Conservation (phyloP, 352 stramenopile species). For the Phytophthora idaei region DNA sequence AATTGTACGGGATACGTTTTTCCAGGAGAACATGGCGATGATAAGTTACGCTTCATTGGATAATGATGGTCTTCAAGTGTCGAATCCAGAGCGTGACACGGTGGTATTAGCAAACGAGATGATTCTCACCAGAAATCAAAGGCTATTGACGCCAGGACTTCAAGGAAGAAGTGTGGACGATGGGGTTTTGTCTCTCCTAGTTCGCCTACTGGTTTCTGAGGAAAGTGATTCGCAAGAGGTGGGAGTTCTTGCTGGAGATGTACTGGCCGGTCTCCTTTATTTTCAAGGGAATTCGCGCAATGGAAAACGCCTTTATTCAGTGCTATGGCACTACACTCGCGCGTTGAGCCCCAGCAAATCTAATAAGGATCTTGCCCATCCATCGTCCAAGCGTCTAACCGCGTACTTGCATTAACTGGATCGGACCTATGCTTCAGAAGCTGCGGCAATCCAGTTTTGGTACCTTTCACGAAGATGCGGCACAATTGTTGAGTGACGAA, state of each 20-base stretch:
- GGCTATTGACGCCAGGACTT: slow-evolving; percentile 32
- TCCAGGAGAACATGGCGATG: slow-evolving; percentile 40
- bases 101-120: slow-evolving; percentile 35
- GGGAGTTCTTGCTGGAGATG: slow-evolving; percentile 12
- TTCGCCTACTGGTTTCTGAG: slow-evolving; percentile 2
- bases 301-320: slow-evolving; percentile 9
- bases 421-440: slow-evolving; percentile 24
- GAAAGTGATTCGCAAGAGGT: slow-evolving; percentile 3
- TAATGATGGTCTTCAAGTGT: neutral
- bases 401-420: slow-evolving; percentile 20
- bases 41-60: slow-evolving; percentile 14
- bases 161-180: slow-evolving; percentile 33
- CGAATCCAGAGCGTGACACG: slow-evolving; percentile 9
- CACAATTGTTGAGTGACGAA: slow-evolving; percentile 22
- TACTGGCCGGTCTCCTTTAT: slow-evolving; percentile 21
- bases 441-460: slow-evolving; percentile 20
- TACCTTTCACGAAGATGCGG: slow-evolving; percentile 8
- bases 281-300: slow-evolving; percentile 10
- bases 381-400: slow-evolving; percentile 27
- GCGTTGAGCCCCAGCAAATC: slow-evolving; percentile 4
- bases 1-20: slow-evolving; percentile 32
- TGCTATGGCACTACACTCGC: slow-evolving; percentile 8
- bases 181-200: slow-evolving; percentile 4
- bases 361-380: slow-evolving; percentile 1
- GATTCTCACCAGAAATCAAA: slow-evolving; percentile 32